Percentiles rank a stretch among this genome's conserved stretches.
Evolutionary conservation across 2,329 filamentous ascomycete species (phyloP).

Genomic region (Ophiostoma australiae): DNA sequence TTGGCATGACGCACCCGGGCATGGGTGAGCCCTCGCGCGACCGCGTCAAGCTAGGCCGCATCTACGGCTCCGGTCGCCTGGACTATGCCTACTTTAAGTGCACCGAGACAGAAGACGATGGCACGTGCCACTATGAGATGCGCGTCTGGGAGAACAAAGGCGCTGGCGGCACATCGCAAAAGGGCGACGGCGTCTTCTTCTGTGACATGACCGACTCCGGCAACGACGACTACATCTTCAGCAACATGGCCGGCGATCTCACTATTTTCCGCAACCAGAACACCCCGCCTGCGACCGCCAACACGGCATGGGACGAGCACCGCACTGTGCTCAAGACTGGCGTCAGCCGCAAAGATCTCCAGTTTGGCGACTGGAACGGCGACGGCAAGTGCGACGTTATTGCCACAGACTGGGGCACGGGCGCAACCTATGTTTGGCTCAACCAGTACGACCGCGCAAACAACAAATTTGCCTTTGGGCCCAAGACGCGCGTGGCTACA

Average conservation of each 20-base stretch:
- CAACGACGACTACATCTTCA: slow-evolving; percentile 28
- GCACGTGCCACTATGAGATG: slow-evolving; percentile 28
- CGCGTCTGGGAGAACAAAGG: slow-evolving; percentile 30
- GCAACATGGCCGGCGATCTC: slow-evolving; percentile 20
- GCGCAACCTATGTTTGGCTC: neutral
- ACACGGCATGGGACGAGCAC: neutral
- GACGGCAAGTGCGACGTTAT: neutral
- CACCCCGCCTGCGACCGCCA: neutral
- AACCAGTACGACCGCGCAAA: neutral
- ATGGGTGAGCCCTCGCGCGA: neutral
- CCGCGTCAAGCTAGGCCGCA: neutral
- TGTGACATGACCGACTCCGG: neutral
- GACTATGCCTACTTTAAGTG: slow-evolving; percentile 25
- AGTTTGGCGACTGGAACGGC: neutral
- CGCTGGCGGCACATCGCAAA: slow-evolving; percentile 26
- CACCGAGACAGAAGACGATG: slow-evolving; percentile 27
- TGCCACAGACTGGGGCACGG: neutral
- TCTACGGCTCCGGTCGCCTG: neutral
- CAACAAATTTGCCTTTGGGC: neutral
- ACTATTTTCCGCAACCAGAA: neutral
- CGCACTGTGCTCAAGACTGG: neutral
- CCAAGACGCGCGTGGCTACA: neutral
- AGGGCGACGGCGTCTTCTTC: slow-evolving; percentile 31
- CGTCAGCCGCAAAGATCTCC: neutral
- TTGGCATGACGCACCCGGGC: neutral